These are phyloP conservation scores for Sanghuangporus sanghuang DNA, from an alignment of 1,284 basidiomycete genomes.

Conservation along the genomic window DNA sequence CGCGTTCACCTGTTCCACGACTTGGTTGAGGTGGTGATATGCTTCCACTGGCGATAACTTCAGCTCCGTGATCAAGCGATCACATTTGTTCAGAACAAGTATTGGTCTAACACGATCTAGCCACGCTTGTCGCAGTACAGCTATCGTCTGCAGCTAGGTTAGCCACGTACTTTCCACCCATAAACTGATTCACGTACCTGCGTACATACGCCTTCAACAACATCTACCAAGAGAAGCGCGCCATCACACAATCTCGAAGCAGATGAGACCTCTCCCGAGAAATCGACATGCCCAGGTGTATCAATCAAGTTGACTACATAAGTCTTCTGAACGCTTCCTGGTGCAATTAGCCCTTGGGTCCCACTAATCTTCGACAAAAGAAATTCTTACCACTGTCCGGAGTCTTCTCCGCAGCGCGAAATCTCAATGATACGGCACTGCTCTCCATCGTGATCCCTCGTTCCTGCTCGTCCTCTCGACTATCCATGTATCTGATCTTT, in stretches of 20 bases:
- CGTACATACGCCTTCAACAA: slow-evolving; percentile 97
- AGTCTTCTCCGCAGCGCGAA: slow-evolving; percentile 64
- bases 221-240: slow-evolving; percentile 94
- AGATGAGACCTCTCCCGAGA: slow-evolving; percentile 94
- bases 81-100: slow-evolving; percentile 96
- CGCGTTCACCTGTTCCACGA: slow-evolving; percentile 98
- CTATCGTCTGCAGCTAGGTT: slow-evolving; percentile 66
- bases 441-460: slow-evolving; percentile 99
- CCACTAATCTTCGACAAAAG: slow-evolving; percentile 26
- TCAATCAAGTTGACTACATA: slow-evolving; percentile 95
- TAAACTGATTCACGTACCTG: slow-evolving; percentile 52
- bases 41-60: slow-evolving; percentile 90
- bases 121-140: slow-evolving; percentile 95
- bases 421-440: slow-evolving; percentile 86
- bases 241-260: slow-evolving; percentile 94
- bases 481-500: slow-evolving; percentile 94
- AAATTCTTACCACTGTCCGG: slow-evolving; percentile 36
- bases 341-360: slow-evolving; percentile 23
- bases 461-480: slow-evolving; percentile 95
- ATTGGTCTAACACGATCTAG: slow-evolving; percentile 85
- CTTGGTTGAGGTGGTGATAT: slow-evolving; percentile 87
- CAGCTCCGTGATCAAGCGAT: slow-evolving; percentile 92
- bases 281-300: slow-evolving; percentile 98
- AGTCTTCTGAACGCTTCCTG: slow-evolving; percentile 51
- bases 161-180: neutral